Percentiles rank a stretch among this genome's conserved stretches.
These are phyloP conservation scores for Candida argentea DNA, from an alignment of 805 yeast genomes.

Conservation along the genomic window DNA sequence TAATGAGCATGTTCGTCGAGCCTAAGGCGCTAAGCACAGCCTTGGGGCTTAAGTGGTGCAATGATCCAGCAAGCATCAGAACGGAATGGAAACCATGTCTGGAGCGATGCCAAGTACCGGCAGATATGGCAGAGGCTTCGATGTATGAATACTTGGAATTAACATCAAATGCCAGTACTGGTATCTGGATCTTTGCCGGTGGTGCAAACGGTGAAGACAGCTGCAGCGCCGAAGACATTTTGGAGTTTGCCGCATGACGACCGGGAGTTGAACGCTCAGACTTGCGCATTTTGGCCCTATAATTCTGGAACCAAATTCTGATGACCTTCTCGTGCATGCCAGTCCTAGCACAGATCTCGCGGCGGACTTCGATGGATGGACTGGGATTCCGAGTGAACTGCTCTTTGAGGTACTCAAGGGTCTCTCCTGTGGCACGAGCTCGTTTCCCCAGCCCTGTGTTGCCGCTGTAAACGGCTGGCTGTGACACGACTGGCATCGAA, in stretches of 20 bases:
- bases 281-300: constrained; percentile 71
- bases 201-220: not conserved
- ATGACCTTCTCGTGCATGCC: constrained; percentile 84
- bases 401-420: constrained; percentile 51
- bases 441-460: constrained; percentile 31
- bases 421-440: constrained; percentile 74
- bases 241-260: not conserved
- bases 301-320: constrained; percentile 87
- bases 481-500: too few relatives aligned
- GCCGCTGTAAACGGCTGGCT: constrained; percentile 15
- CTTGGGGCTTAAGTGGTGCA: constrained; percentile 56
- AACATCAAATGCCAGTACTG: constrained; percentile 41
- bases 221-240: not conserved
- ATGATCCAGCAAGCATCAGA: constrained; percentile 33
- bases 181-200: constrained; percentile 17
- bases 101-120: constrained; percentile 75
- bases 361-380: constrained; percentile 65
- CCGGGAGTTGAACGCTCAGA: constrained; percentile 37
- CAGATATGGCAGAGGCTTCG: constrained; percentile 58
- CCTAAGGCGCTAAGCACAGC: constrained; percentile 55
- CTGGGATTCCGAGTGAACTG: constrained; percentile 68
- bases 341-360: constrained; percentile 57
- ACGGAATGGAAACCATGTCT: constrained; percentile 47
- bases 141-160: constrained; percentile 62
- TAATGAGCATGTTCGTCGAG: constrained; percentile 60